Evolutionary conservation across 2,329 filamentous ascomycete genomes (phyloP).

Genomic region (Trichothecium roseum): DNA sequence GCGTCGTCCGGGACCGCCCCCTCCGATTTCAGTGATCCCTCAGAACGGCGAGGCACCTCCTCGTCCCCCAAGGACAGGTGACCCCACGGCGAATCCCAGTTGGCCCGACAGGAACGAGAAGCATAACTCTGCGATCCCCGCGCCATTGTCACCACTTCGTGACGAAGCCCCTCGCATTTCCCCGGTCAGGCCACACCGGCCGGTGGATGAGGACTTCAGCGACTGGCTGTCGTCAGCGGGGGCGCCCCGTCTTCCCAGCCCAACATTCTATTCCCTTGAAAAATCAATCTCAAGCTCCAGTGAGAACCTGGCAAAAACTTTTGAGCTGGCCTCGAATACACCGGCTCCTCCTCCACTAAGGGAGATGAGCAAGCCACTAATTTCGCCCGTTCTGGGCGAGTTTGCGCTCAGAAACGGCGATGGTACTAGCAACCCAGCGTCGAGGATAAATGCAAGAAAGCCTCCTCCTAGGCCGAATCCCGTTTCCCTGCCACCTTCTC

Average conservation of each 20-base stretch:
- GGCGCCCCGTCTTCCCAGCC: slow-evolving; percentile 22
- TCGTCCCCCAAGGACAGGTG: slow-evolving; percentile 3
- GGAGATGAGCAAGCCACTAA: slow-evolving; percentile 11
- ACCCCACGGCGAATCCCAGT: slow-evolving; percentile 11
- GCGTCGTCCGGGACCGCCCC: slow-evolving; percentile 1
- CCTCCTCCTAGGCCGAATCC: slow-evolving; percentile 21
- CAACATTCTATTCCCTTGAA: slow-evolving; percentile 23
- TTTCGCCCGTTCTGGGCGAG: slow-evolving; percentile 19
- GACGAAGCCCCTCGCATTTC: slow-evolving; percentile 6
- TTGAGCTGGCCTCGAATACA: slow-evolving; percentile 18
- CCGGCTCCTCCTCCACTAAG: slow-evolving; percentile 7
- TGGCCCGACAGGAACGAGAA: slow-evolving; percentile 18
- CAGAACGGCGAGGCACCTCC: not conserved
- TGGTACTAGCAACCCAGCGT: slow-evolving; percentile 3
- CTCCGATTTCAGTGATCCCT: not conserved
- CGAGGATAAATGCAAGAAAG: slow-evolving; percentile 17
- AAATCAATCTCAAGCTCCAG: slow-evolving; percentile 21
- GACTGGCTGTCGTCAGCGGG: not conserved
- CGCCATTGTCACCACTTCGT: slow-evolving; percentile 20
- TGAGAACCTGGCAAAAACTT: slow-evolving; percentile 18
- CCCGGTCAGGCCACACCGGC: not conserved
- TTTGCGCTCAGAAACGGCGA: slow-evolving; percentile 10
- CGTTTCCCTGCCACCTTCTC: slow-evolving; percentile 16
- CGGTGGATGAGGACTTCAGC: too few relatives aligned
- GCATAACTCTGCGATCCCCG: slow-evolving; percentile 22